Percentiles rank a stretch among this genome's conserved stretches.
Conservation (phyloP, 2,329 filamentous ascomycete genomes). For the Penicillium carneum region DNA sequence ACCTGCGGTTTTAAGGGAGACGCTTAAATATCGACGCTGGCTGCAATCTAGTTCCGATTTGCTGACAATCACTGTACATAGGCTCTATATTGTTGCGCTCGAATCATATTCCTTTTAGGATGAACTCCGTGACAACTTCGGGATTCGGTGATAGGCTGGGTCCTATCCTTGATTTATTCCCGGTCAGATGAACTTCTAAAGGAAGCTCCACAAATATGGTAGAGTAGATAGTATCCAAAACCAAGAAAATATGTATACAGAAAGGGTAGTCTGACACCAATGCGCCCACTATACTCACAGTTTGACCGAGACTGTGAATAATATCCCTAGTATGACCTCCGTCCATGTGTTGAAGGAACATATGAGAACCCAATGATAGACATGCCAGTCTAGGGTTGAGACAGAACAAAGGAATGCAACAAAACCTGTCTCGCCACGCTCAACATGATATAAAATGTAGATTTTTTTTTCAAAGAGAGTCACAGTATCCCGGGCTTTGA, state of each 20-base stretch:
- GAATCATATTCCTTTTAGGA: slow-evolving; percentile 19
- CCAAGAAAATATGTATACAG: slow-evolving; percentile 28
- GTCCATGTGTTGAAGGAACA: slow-evolving; percentile 21
- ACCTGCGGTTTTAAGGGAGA: slow-evolving; percentile 17
- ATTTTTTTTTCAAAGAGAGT: slow-evolving; percentile 43
- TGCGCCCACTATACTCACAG: slow-evolving; percentile 19
- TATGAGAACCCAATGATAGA: slow-evolving; percentile 22
- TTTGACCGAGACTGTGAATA: slow-evolving; percentile 18
- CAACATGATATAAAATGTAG: slow-evolving; percentile 19
- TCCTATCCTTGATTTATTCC: background rate
- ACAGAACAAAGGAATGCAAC: slow-evolving; percentile 18
- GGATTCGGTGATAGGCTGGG: background rate
- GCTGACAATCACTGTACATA: slow-evolving; percentile 34
- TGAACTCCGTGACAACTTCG: background rate
- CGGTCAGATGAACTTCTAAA: background rate
- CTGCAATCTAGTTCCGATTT: slow-evolving; percentile 5
- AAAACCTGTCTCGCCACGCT: slow-evolving; percentile 6
- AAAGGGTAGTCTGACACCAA: slow-evolving; percentile 9
- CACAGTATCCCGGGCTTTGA: slow-evolving; percentile 69
- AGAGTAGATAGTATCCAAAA: slow-evolving; percentile 1
- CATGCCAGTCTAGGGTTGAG: slow-evolving; percentile 28
- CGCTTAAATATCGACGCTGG: slow-evolving; percentile 12
- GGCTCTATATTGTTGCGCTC: slow-evolving; percentile 26
- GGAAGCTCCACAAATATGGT: slow-evolving; percentile 6
- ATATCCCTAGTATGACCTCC: slow-evolving; percentile 17